phyloP scores from a whole-genome alignment of 1,284 basidiomycete species.

The Bondarzewia mesenterica region DNA sequence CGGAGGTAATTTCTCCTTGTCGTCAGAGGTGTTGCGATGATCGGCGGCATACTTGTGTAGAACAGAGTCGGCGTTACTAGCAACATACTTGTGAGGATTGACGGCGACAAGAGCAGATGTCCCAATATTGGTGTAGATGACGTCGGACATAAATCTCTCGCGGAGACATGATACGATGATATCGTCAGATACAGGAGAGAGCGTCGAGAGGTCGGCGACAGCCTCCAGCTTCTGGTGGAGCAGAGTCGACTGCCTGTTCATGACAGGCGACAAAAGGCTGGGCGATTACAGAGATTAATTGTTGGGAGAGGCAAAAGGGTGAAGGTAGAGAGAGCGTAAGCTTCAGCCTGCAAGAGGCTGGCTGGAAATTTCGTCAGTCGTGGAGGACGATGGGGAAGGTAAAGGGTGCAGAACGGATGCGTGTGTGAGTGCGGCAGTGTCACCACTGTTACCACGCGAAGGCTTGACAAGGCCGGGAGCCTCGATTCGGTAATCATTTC shows the following conservation, averaged over 20 bases:
- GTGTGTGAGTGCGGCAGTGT: background rate
- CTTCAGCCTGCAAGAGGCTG: background rate
- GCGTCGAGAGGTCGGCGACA: conserved; percentile 53
- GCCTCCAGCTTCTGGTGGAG: conserved; percentile 60
- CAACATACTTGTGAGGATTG: conserved; percentile 84
- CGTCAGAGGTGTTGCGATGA: conserved; percentile 44
- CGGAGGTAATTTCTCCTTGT: conserved; percentile 40
- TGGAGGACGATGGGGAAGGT: background rate
- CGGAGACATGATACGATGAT: conserved; percentile 75
- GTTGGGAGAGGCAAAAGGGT: background rate
- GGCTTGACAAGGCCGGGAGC: background rate
- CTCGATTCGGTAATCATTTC: background rate
- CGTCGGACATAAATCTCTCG: conserved; percentile 80
- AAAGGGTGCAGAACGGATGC: no score
- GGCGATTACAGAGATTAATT: background rate
- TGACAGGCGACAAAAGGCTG: conserved; percentile 9
- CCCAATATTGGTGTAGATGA: conserved; percentile 74
- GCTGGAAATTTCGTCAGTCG: background rate
- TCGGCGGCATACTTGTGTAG: conserved; percentile 79
- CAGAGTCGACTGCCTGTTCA: conserved; percentile 23
- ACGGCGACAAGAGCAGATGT: conserved; percentile 69
- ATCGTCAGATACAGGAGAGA: conserved; percentile 64
- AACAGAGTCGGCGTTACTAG: conserved; percentile 73
- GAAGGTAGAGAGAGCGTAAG: background rate
- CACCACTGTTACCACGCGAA: background rate